Evolutionary conservation across 108 stramenopile genomes (phyloP), one percentile per base, ranked within the genome.

Genomic region (Skeletonema costatum): DNA sequence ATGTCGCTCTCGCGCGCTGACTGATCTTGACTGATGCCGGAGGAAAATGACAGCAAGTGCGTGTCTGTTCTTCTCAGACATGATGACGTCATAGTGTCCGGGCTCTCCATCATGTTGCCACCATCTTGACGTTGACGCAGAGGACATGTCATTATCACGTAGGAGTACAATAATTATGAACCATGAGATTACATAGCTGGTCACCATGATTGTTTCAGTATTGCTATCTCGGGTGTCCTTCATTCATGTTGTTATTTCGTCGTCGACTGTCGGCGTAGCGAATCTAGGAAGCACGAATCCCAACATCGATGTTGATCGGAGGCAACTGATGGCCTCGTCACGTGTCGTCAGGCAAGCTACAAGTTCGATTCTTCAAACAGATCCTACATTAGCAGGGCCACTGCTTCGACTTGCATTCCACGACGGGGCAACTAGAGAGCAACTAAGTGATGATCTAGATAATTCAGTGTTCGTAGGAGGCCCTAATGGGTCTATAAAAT

Each of bases 351-450:
- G 76, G 10, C 36, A 48, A 35, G 60, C 14, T 1, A 44, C 62
- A 13, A 48, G 46, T 4, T 4, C 32, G 7, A 63, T 61, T 64
- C 70, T 77, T 11, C 19, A 19, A 14, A 46, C 58, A 17, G 74
- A 80, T 44, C 67, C 75, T 21, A 36, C 78, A 10, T 60, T 89
- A 44, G 82, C 85, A 19, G 89, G 85, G 2, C 67, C 85, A 3
- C 19, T 87, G 29, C 32, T 90, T 3, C 68, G 87, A 14, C 64
- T 90, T 12, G 87, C 89, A 51, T 90, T 90, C 85, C 87, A 90
- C 64, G 87, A 88, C 71, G 89, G 83, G 11, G 73, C 87, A 12
- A 87, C 87, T 14, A 68, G 61, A 51, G 81, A 87, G 64, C 38
- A 46, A 50, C 11, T 36, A 16, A 61, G 32, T 31, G 50, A 71